These are phyloP conservation scores for Pisolithus thermaeus DNA, from an alignment of 1,284 basidiomycete genomes.

Conservation along the genomic window DNA sequence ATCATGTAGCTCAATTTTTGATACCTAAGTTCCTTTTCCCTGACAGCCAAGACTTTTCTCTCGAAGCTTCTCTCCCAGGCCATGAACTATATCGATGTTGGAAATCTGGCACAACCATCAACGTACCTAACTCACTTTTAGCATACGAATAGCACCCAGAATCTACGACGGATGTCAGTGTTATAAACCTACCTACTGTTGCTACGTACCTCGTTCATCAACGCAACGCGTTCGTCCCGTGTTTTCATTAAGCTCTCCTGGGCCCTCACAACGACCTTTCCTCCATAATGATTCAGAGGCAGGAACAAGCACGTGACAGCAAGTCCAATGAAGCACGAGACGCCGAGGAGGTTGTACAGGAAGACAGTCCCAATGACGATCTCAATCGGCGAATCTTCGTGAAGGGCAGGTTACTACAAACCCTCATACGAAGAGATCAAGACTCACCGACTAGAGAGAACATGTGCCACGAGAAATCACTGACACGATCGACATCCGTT, in stretches of 20 bases:
- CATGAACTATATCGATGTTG: conserved; percentile 62
- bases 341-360: conserved; percentile 76
- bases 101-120: background rate
- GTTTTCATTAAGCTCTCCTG: conserved; percentile 92
- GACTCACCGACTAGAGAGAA: conserved; percentile 57
- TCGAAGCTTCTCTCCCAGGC: conserved; percentile 94
- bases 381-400: conserved; percentile 79
- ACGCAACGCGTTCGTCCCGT: conserved; percentile 80
- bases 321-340: conserved; percentile 77
- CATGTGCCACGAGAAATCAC: conserved; percentile 78
- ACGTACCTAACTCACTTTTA: conserved; percentile 53
- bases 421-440: conserved; percentile 12
- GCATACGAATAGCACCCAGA: conserved; percentile 86
- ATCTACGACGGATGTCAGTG: conserved; percentile 39
- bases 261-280: conserved; percentile 75
- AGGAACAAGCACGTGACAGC: conserved; percentile 79
- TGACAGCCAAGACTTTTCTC: conserved; percentile 63
- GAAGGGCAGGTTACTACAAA: conserved; percentile 2
- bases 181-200: background rate
- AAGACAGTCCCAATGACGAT: conserved; percentile 77
- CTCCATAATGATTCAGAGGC: conserved; percentile 84
- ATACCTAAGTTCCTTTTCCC: conserved; percentile 76
- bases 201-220: conserved; percentile 80
- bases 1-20: conserved; percentile 84
- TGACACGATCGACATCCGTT: conserved; percentile 80